A percentile compares a stretch with the other conserved stretches of the same genome.
Conservation (phyloP, 192 early-diverging fungal species). For the Martensiomyces pterosporus region DNA sequence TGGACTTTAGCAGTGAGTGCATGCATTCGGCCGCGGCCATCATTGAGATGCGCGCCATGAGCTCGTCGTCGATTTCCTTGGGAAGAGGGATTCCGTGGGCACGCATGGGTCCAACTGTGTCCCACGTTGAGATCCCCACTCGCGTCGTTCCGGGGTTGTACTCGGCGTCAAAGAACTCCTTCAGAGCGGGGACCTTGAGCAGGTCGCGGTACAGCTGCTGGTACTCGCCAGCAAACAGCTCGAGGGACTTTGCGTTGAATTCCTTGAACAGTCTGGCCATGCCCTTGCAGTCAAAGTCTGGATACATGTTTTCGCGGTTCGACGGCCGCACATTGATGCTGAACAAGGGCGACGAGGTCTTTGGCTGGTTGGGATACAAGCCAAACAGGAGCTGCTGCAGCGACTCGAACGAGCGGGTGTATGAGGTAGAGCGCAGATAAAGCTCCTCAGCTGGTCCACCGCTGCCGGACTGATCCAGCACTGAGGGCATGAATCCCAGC, state of each 20-base stretch:
- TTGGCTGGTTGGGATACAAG: slow-evolving; percentile 49
- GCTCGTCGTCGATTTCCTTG: slow-evolving; percentile 16
- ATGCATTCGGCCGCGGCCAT: slow-evolving; percentile 20
- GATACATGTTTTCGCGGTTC: slow-evolving; percentile 26
- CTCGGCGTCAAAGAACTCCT: slow-evolving; percentile 7
- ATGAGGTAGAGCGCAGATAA: slow-evolving; percentile 58
- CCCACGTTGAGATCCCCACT: slow-evolving; percentile 14
- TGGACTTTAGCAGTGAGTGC: slow-evolving; percentile 14
- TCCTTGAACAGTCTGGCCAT: slow-evolving; percentile 12
- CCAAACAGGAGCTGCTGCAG: slow-evolving; percentile 61
- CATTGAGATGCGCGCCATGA: slow-evolving; percentile 20
- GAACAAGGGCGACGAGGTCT: slow-evolving; percentile 4
- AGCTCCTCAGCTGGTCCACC: slow-evolving; percentile 23
- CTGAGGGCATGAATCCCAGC: slow-evolving; percentile 39
- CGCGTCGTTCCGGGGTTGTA: not conserved
- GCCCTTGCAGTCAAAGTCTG: slow-evolving; percentile 21
- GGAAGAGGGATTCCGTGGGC: slow-evolving; percentile 32
- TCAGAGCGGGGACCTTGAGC: slow-evolving; percentile 16
- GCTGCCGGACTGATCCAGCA: slow-evolving; percentile 1
- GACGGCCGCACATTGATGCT: slow-evolving; percentile 34
- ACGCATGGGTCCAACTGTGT: slow-evolving; percentile 19
- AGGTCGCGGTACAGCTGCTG: slow-evolving; percentile 23
- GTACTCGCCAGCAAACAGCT: slow-evolving; percentile 10
- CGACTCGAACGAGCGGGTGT: slow-evolving; percentile 63
- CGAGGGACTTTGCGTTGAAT: slow-evolving; percentile 7